phyloP scores from a whole-genome alignment of 1,284 basidiomycete genomes.

The Rhizoctonia solani region DNA sequence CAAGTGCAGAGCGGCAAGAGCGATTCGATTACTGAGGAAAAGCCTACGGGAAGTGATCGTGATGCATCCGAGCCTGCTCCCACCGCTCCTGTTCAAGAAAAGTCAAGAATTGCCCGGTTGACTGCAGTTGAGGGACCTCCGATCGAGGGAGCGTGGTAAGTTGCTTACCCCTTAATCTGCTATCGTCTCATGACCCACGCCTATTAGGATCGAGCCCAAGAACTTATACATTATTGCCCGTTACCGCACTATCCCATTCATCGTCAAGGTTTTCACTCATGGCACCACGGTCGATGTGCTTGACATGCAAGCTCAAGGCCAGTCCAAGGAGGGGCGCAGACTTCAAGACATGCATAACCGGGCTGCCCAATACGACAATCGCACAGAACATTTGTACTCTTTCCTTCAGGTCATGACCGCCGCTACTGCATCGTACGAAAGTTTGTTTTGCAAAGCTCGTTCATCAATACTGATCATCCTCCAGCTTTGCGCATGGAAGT shows the following conservation, averaged over 20 bases:
- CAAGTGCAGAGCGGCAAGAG: background rate
- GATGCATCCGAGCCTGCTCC: background rate
- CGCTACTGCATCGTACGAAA: conserved; percentile 52
- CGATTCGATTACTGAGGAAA: conserved; percentile 5
- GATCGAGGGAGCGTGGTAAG: conserved; percentile 40
- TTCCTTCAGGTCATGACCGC: conserved; percentile 56
- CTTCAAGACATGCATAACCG: conserved; percentile 48
- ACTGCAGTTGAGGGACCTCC: conserved; percentile 31
- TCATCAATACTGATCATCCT: background rate
- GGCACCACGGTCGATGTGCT: conserved; percentile 46
- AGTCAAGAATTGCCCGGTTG: background rate
- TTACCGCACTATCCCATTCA: conserved; percentile 44
- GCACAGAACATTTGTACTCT: conserved; percentile 53
- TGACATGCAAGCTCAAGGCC: conserved; percentile 45
- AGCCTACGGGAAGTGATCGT: background rate
- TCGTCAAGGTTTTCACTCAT: conserved; percentile 38
- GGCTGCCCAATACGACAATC: conserved; percentile 52
- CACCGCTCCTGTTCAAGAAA: background rate
- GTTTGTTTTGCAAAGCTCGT: conserved; percentile 45
- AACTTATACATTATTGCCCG: conserved; percentile 50
- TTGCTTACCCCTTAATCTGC: background rate
- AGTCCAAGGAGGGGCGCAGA: conserved; percentile 45
- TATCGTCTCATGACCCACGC: background rate
- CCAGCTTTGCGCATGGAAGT: conserved; percentile 39
- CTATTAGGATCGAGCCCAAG: conserved; percentile 44